Base-by-base conservation (phyloP, 129 eudicot genomes). In the Erigeron canadensis region DNA sequence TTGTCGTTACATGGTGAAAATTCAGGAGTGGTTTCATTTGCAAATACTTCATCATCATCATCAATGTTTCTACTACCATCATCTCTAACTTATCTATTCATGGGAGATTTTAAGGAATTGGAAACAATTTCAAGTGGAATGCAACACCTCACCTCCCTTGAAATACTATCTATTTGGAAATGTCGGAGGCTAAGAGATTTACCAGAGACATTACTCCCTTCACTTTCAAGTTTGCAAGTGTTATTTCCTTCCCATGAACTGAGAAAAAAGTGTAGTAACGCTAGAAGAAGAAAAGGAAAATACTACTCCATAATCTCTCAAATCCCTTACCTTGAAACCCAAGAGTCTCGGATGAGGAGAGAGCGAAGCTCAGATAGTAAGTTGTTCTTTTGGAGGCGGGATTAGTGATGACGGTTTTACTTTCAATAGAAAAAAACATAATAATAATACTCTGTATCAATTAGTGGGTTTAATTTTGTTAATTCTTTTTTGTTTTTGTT, bases 141-240 rank as follows among this genome's bases (percentile, higher is more conserved):
- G 61, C 39, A 73, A 37, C 77, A 73, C 51, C 77, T 73, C 70
- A 73, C 70, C 21, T 62, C 17, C 51, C 77, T 74, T 63, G 54
- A 74, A 38, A 5, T 13, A 4, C 78, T 74, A 63, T 2, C 6
- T 4, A 39, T 63, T 18, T 1, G 8, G 10, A 15, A 43, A 21
- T 73, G 71, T 17, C 78, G 17, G 63, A 74, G 38, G 18, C 70
- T 74, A 39, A 38, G 47, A 63, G 71, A 74, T 63, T 56, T 68
- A 76, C 72, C 76, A 1, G 76, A 61, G 37, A 64, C 37, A 5
- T 45, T 54, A 53, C 76, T 80, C 46, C 75, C 75, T 63, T 13
- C 58, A 21, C 75, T 79, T 55, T 38, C 71, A 11, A 2, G 55
- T 22, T 57, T 79, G 15, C 0, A 5, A 10, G 45, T 79, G 18